Evolutionary conservation across 805 yeast species (phyloP), one percentile per base, ranked within the genome.

Genomic region (Jamesozyma rosinii): DNA sequence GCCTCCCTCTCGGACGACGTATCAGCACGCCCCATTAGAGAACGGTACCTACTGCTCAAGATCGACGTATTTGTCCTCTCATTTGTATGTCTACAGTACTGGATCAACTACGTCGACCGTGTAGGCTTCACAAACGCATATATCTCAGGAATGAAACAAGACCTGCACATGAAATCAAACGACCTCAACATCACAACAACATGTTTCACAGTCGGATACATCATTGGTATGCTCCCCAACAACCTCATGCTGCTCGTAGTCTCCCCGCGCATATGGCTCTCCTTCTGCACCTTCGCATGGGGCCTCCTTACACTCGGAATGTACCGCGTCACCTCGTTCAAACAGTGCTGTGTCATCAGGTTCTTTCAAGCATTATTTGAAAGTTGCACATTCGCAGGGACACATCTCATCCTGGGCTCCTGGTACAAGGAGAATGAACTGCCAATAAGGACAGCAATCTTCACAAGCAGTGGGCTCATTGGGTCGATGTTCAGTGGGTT

Each of bases 81-180:
- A 0, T 62, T 59, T 46, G 63, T 62, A 3, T 61, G 65, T 39
- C 41, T 61, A 39, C 65, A 61, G 42, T 62, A 61, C 43, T 62
- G 65, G 65, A 61, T 69, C 44, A 79, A 78, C 49, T 79, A 77
- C 55, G 67, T 80, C 27, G 84, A 79, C 57, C 67, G 79, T 51
- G 65, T 74, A 13, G 77, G 77, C 43, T 59, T 76, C 35, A 62
- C 72, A 27, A 72, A 75, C 51, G 83, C 85, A 2, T 79, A 79
- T 54, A 80, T 78, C n/a, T 69, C 77, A 10, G 85, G 85, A 9
- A 75, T 80, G 83, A 70, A 75, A 49, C 77, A 76, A 44, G 83
- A 73, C 42, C 50, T 76, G 44, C 49, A 61, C 3, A 64, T 76
- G 67, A 47, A 54, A 34, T 77, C 78, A 11, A 59, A 72, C 45